Percentiles rank a stretch among this genome's conserved stretches.
These are phyloP conservation scores for Ophiocordyceps sinensis DNA, from an alignment of 2,329 filamentous ascomycete genomes.

Conservation along the genomic window DNA sequence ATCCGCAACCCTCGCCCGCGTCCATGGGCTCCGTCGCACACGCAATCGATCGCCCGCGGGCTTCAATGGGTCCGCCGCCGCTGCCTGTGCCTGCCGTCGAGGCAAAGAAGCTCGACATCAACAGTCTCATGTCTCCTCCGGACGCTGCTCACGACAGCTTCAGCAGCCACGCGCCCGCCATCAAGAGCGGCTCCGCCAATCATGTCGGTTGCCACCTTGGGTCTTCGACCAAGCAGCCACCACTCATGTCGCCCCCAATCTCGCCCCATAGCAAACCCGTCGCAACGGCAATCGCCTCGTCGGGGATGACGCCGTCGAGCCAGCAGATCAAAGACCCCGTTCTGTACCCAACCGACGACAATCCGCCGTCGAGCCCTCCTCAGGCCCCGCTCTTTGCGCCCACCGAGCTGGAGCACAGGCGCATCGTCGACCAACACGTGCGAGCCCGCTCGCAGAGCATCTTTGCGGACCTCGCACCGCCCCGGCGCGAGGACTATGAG, in stretches of 20 bases:
- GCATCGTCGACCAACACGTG: conserved; percentile 36
- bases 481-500: conserved; percentile 37
- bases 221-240: conserved; percentile 16
- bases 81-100: conserved; percentile 8
- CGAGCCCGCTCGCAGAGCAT: conserved; percentile 25
- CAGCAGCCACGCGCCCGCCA: conserved; percentile 10
- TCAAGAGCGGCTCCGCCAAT: conserved; percentile 1
- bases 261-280: conserved; percentile 31
- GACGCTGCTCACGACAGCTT: conserved; percentile 42
- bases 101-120: conserved; percentile 32
- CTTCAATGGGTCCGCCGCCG: conserved; percentile 16
- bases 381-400: conserved; percentile 36
- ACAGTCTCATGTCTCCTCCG: conserved; percentile 47
- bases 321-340: conserved; percentile 37
- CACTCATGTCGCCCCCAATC: conserved; percentile 42
- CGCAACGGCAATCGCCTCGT: conserved; percentile 15
- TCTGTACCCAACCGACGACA: conserved; percentile 36
- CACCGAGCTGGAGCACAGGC: conserved; percentile 25
- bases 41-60: conserved; percentile 7
- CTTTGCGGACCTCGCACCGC: conserved; percentile 30
- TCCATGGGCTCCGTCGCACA: conserved; percentile 13
- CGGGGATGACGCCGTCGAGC: conserved; percentile 11
- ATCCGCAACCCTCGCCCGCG: conserved; percentile 5
- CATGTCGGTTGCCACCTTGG: conserved; percentile 7
- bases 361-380: conserved; percentile 21